Evolutionary conservation across 345 rosid species (phyloP), one percentile per base, ranked within the genome.

Genomic region (Hibiscus tridactylites): DNA sequence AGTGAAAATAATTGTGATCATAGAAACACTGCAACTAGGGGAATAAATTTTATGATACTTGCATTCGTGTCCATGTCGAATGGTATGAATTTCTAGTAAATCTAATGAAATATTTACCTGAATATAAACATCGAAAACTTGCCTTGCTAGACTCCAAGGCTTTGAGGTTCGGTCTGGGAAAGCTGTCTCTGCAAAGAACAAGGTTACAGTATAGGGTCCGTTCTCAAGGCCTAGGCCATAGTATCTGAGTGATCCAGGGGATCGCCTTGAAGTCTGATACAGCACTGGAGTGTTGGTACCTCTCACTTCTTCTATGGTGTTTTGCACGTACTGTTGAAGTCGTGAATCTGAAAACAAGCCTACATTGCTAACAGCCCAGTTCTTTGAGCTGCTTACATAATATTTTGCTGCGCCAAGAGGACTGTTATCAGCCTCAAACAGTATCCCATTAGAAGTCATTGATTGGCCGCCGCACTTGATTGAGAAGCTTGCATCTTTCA

Each of bases 281-380:
- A 88, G 81, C 75, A 78, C 87, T 0, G 87, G 68, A 50, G 77
- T 76, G 61, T 46, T 70, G 47, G 87, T 84, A 78, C 76, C 79
- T 52, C 73, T 73, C 17, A 85, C 81, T 74, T 56, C 78, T 52
- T 49, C 19, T 6, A 8, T 4, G 26, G 79, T 71, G 63, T 12
- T 57, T 64, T n/a, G 64, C 61, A 49, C 42, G 52, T 81, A 83
- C 61, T 39, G 24, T 60, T 79, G 80, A 68, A 69, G 68, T 65
- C 11, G 39, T 60, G 82, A 80, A 6, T 83, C 85, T 60, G 80
- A 60, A 75, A 77, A 86, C 21, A 77, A 61, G 26, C 92, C 92
- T 50, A 66, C 83, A 72, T 76, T 83, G 79, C 90, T 84, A 56
- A 83, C 81, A 26, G 86, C 92, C 92, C 92, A 88, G 77, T 80